Base-by-base conservation (phyloP, 1,284 basidiomycete genomes). In the Cutaneotrichosporon curvatum region DNA sequence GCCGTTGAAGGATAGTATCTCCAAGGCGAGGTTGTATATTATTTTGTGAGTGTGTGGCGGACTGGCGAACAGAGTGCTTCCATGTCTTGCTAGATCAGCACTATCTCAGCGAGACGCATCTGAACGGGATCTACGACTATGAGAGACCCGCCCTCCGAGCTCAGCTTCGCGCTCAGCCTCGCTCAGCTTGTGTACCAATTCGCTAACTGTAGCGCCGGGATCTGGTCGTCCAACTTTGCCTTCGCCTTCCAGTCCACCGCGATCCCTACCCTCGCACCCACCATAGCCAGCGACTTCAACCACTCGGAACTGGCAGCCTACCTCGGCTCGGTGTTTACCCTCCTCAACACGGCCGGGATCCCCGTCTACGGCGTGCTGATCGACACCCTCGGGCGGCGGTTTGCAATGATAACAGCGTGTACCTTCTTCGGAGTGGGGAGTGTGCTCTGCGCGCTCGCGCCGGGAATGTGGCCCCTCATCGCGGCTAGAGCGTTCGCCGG, bases 301-400 rank as follows among this genome's bases (percentile, higher is more conserved):
- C 70, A 67, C 56, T 64, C 68, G 32, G 70, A 72, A 46, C 52
- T 72, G 16, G 60, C 63, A 3, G 57, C 63, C 2, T 72, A 68
- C 48, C 53, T 72, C 16, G 68, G 68, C 31, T 64, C 61, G n/a
- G 58, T 64, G 12, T 71, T 69, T 40, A 59, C 62, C 0, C 43
- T 72, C 19, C 58, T 61, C 28, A 68, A 62, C 47, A 69, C 68
- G 6, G 68, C 63, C 22, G 65, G 64, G 16, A 72, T 70, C n/a
- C 70, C 70, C 0, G 48, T 72, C 0, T 72, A 69, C 48, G 70
- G 70, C 14, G 67, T 70, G 9, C 53, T 72, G n/a, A 65, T 70
- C 50, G 70, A 70, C 47, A 58, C 59, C 1, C 47, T 72, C 3
- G 70, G 70, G 0, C 47, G 70, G 10, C 63, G 63, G 20, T 60